phyloP scores from a whole-genome alignment of 768 basidiomycete species.

The Termitomyces sp. region DNA sequence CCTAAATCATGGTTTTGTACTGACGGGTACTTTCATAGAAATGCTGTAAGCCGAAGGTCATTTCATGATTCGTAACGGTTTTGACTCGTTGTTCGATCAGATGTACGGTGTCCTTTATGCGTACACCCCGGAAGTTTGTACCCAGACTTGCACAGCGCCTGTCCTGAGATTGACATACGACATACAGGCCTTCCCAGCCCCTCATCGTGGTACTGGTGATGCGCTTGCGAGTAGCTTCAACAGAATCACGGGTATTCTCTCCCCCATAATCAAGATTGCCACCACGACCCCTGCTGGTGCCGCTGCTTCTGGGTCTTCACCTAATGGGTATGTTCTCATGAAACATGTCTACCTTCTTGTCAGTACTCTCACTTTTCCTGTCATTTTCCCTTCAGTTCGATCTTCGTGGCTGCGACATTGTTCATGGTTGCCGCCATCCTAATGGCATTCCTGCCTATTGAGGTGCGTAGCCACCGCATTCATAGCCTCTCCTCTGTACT shows the following conservation, averaged over 20 bases:
- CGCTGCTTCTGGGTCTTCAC: background rate
- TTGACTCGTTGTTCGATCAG: conserved; percentile 18
- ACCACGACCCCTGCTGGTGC: conserved; percentile 18
- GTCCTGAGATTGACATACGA: background rate
- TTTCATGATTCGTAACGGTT: background rate
- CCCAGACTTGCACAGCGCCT: background rate
- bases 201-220: conserved; percentile 53
- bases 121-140: conserved; percentile 49
- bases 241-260: conserved; percentile 43
- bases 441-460: too few relatives aligned
- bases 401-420: conserved; percentile 44
- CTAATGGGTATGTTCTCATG: conserved; percentile 42
- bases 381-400: conserved; percentile 28
- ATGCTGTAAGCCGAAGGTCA: conserved; percentile 1
- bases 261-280: conserved; percentile 46
- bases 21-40: background rate
- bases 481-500: background rate
- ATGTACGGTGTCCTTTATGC: too few relatives aligned
- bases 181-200: conserved; percentile 44
- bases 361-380: background rate
- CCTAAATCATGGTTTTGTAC: background rate
- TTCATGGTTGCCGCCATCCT: conserved; percentile 38
- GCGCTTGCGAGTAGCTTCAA: too few relatives aligned
- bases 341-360: background rate
- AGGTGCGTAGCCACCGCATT: background rate